phyloP scores from a whole-genome alignment of 2,329 filamentous ascomycete genomes.

The Pyrenophora tritici-repentis region DNA sequence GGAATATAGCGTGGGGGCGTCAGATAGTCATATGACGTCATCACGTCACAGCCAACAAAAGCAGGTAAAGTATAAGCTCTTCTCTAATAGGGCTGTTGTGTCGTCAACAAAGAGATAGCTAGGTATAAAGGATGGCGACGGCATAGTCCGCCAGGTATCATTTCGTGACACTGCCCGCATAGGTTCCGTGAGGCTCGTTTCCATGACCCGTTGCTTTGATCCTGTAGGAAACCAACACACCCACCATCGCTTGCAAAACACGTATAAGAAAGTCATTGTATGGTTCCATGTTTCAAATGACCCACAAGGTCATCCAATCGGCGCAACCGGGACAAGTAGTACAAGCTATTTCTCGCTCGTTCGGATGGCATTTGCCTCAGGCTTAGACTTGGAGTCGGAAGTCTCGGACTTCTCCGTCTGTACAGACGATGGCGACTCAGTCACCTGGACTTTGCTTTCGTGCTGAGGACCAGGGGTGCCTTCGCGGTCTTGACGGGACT shows the following conservation, averaged over 20 bases:
- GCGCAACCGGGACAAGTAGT: slow-evolving; percentile 9
- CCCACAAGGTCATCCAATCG: neutral
- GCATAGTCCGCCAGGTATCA: slow-evolving; percentile 46
- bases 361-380: slow-evolving; percentile 10
- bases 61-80: neutral
- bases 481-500: slow-evolving; percentile 28
- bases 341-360: slow-evolving; percentile 31
- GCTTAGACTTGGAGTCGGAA: slow-evolving; percentile 15
- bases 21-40: slow-evolving; percentile 5
- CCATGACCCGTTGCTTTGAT: slow-evolving; percentile 31
- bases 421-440: slow-evolving; percentile 46
- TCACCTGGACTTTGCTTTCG: slow-evolving; percentile 25
- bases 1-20: neutral
- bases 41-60: neutral
- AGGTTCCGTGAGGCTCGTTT: slow-evolving; percentile 26
- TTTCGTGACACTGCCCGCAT: slow-evolving; percentile 36
- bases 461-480: slow-evolving; percentile 34
- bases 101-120: slow-evolving; percentile 19
- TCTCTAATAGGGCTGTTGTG: slow-evolving; percentile 2
- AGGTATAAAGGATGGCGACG: slow-evolving; percentile 33
- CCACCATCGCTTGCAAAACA: slow-evolving; percentile 19
- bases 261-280: slow-evolving; percentile 22
- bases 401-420: slow-evolving; percentile 44
- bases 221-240: slow-evolving; percentile 21
- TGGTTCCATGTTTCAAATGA: slow-evolving; percentile 7